These are phyloP conservation scores for Yarrowia osloensis DNA, from an alignment of 805 yeast genomes.

Conservation along the genomic window DNA sequence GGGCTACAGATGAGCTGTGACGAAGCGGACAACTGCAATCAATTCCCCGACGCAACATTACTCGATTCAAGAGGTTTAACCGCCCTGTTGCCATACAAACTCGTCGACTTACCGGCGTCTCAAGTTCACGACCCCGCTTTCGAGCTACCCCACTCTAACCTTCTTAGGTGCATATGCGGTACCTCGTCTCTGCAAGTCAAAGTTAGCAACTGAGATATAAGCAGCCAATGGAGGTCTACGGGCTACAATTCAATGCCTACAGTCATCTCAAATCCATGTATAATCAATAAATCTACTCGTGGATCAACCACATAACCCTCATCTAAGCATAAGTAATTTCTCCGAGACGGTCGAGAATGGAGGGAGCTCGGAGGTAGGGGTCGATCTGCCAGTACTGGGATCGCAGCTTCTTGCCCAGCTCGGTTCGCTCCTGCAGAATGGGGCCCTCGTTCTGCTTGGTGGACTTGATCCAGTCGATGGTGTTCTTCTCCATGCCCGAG, in stretches of 20 bases:
- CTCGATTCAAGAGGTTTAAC: no score
- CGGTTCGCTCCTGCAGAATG: slow-evolving; percentile 50
- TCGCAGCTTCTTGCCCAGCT: slow-evolving; percentile 55
- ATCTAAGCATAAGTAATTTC: slow-evolving; percentile 46
- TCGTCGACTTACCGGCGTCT: not conserved
- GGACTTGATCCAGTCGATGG: slow-evolving; percentile 70
- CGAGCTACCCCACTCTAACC: not conserved
- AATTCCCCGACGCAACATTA: not conserved
- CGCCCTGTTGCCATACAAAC: not conserved
- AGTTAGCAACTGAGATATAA: not conserved
- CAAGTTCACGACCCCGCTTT: not conserved
- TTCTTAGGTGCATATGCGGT: not conserved
- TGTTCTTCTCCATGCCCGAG: slow-evolving; percentile 59
- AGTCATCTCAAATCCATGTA: not conserved
- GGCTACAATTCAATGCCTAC: not conserved
- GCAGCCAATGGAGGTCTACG: not conserved
- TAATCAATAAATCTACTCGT: not conserved
- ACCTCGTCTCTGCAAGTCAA: not conserved
- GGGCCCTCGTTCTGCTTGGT: slow-evolving; percentile 52
- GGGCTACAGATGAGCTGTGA: not conserved
- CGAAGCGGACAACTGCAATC: not conserved
- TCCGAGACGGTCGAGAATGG: slow-evolving; percentile 79
- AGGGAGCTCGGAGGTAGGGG: slow-evolving; percentile 78
- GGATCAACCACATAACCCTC: not conserved
- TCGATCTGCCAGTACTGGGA: slow-evolving; percentile 70